Evolutionary conservation across 495 filamentous ascomycete genomes (phyloP), one percentile per base, ranked within the genome.

Genomic region (Aspergillus bertholletiae): DNA sequence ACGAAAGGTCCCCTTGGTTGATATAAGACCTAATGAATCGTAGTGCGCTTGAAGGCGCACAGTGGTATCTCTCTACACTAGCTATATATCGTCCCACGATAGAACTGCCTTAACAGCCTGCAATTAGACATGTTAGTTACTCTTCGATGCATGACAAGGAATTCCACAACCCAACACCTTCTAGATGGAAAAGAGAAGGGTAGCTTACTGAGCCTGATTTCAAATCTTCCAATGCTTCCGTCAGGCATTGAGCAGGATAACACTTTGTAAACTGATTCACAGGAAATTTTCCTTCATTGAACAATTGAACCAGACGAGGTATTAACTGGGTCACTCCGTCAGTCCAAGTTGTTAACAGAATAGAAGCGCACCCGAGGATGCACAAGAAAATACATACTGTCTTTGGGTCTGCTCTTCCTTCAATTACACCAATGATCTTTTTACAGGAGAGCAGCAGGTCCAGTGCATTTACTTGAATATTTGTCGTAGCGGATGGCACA

Each of bases 241-340:
- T 50, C 18, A 73, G 30, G 2, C 63, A 39, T 3, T 55, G 52
- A 3, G 66, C 54, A 2, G 63, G 55, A 57, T 77, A 76, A 0
- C 69, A 49, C 34, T 59, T 65, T 51, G 62, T 64, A 17, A 79
- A 59, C 27, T 54, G 53, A 12, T 78, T 69, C 23, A 77, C 56
- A 0, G 75, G 74, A 35, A 79, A 79, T 39, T 63, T 63, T 7
- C 75, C 76, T 45, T 72, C 63, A 22, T 62, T 61, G 41, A 76
- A 76, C 46, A 65, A 58, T 45, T 70, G 61, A 28, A 78, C 68
- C 21, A 77, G 55, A 24, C 58, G 62, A 0, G 73, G 74, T 27
- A 68, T 44, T 46, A 66, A 47, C 65, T 68, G 30, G n/a, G n/a
- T n/a, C n/a, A n/a, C n/a, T n/a, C n/a, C n/a, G n/a, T n/a, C n/a